These are phyloP conservation scores for Trichoderma sp. DNA, from an alignment of 2,329 filamentous ascomycete species.

Conservation along the genomic window DNA sequence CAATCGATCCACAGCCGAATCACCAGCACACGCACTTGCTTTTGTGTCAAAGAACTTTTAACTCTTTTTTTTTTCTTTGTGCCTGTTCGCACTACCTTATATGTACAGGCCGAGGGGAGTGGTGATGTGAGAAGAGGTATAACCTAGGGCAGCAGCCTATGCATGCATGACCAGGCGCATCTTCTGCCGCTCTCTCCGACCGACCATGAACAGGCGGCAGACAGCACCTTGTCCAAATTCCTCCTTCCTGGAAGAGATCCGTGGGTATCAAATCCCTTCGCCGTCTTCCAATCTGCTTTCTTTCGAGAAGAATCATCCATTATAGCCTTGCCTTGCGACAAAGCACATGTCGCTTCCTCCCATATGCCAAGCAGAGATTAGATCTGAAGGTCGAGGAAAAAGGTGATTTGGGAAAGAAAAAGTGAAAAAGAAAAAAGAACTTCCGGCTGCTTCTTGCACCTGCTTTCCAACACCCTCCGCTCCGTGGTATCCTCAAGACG, in stretches of 20 bases:
- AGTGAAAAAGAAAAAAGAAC: neutral
- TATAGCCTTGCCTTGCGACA: constrained; percentile 18
- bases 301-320: constrained; percentile 28
- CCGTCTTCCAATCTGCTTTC: constrained; percentile 26
- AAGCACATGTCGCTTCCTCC: constrained; percentile 23
- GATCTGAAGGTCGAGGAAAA: constrained; percentile 20
- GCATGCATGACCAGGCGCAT: constrained; percentile 22
- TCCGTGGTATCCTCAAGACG: constrained; percentile 30
- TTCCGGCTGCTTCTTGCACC: constrained; percentile 21
- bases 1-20: constrained; percentile 7
- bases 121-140: constrained; percentile 30
- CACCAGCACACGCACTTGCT: constrained; percentile 25
- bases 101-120: constrained; percentile 39
- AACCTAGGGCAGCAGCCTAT: constrained; percentile 27
- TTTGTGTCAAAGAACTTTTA: constrained; percentile 16
- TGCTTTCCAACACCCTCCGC: constrained; percentile 23
- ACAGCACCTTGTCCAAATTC: constrained; percentile 32
- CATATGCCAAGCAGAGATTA: constrained; percentile 28
- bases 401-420: constrained; percentile 12
- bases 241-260: constrained; percentile 32
- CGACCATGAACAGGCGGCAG: constrained; percentile 30
- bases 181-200: constrained; percentile 30
- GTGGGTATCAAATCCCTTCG: constrained; percentile 22
- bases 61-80: constrained; percentile 36
- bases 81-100: constrained; percentile 46